These are phyloP conservation scores for Xylaria sp. DNA, from an alignment of 2,329 filamentous ascomycete genomes.

Conservation along the genomic window DNA sequence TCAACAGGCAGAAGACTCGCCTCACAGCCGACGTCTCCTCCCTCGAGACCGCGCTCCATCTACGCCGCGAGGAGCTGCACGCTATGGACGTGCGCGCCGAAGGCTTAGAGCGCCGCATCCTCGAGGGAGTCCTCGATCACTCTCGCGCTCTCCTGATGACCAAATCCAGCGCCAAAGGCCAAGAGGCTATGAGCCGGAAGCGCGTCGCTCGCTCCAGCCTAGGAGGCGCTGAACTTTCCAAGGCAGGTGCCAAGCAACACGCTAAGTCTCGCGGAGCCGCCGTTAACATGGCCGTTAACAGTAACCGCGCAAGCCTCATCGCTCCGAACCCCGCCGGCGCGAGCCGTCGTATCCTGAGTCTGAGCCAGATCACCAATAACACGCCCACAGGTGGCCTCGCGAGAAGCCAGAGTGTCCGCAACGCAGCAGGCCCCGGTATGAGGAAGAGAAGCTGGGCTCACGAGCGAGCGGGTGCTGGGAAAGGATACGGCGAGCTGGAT, in stretches of 20 bases:
- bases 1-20: conserved; percentile 78
- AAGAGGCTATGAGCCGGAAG: conserved; percentile 65
- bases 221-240: conserved; percentile 42
- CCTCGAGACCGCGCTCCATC: conserved; percentile 85
- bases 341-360: conserved; percentile 80
- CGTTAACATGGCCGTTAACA: conserved; percentile 60
- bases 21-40: conserved; percentile 86
- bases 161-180: conserved; percentile 58
- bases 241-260: not conserved
- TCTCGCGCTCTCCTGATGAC: conserved; percentile 87
- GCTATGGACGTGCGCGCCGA: conserved; percentile 91
- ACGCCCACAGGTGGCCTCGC: conserved; percentile 68
- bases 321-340: conserved; percentile 58
- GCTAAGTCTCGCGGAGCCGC: conserved; percentile 44
- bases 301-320: conserved; percentile 54
- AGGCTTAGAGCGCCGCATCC: conserved; percentile 84
- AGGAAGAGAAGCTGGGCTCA: conserved; percentile 74
- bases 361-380: conserved; percentile 88
- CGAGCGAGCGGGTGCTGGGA: conserved; percentile 49
- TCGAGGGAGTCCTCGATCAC: conserved; percentile 96
- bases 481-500: conserved; percentile 59
- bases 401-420: conserved; percentile 79
- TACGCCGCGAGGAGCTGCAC: conserved; percentile 88
- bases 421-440: conserved; percentile 54
- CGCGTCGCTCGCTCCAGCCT: conserved; percentile 51